Percentiles rank a stretch among this genome's conserved stretches.
These are phyloP conservation scores for Murraya koenigii DNA, from an alignment of 345 rosid genomes.

Conservation along the genomic window DNA sequence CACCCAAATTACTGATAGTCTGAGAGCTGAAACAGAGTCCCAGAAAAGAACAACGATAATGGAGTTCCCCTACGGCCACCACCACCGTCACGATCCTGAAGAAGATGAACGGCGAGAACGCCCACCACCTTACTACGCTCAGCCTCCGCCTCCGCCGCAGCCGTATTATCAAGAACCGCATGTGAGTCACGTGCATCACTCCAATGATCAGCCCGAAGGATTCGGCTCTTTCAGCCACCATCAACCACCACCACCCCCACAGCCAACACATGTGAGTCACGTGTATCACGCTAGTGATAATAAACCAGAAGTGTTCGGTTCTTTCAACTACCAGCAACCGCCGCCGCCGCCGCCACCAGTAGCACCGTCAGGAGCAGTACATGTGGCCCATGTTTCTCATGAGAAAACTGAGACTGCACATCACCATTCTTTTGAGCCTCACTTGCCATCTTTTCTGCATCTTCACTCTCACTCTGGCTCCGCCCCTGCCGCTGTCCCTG, in stretches of 20 bases:
- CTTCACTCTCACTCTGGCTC: constrained; percentile 32
- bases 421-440: constrained; percentile 33
- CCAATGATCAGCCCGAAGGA: constrained; percentile 4
- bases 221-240: neutral
- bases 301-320: neutral
- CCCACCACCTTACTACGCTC: constrained; percentile 19
- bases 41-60: constrained; percentile 11
- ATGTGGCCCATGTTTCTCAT: constrained; percentile 36
- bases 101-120: constrained; percentile 27
- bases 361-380: neutral
- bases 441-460: constrained; percentile 33
- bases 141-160: constrained; percentile 23
- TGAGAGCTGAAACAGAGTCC: neutral
- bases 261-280: constrained; percentile 40
- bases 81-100: constrained; percentile 27
- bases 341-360: constrained; percentile 15
- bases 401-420: constrained; percentile 29
- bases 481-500: constrained; percentile 7
- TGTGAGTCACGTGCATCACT: constrained; percentile 39
- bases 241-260: constrained; percentile 36
- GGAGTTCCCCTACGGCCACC: constrained; percentile 53
- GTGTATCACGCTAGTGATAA: constrained; percentile 26
- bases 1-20: no score
- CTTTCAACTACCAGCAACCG: constrained; percentile 8
- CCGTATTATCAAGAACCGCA: constrained; percentile 25